Evolutionary conservation across 1,284 basidiomycete species (phyloP).

Genomic region (Rhodotorula sp.): DNA sequence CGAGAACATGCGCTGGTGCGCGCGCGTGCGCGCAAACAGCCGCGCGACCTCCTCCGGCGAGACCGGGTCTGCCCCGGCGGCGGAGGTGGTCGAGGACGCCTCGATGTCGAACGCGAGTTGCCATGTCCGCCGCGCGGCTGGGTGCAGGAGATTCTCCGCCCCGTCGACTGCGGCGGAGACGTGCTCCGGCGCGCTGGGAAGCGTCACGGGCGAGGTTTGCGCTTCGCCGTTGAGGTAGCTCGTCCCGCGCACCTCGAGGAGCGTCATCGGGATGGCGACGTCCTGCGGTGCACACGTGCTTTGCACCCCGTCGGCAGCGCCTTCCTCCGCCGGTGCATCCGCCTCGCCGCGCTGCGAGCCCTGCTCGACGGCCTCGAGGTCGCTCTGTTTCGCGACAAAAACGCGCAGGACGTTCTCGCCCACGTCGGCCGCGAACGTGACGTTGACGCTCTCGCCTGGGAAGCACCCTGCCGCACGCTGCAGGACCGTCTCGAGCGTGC

Average conservation of each 20-base stretch:
- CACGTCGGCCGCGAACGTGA: conserved; percentile 30
- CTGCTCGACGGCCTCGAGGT: conserved; percentile 4
- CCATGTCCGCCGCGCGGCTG: conserved; percentile 9
- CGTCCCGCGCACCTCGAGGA: conserved; percentile 36
- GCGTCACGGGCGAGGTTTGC: conserved; percentile 4
- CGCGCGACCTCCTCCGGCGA: conserved; percentile 6
- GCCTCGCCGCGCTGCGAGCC: neutral
- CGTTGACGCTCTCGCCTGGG: conserved; percentile 57
- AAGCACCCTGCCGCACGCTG: conserved; percentile 65
- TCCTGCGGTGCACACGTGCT: too few relatives aligned
- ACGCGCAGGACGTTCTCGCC: conserved; percentile 29
- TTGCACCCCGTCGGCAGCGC: too few relatives aligned
- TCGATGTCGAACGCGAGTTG: conserved; percentile 33
- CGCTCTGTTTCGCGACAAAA: conserved; percentile 27
- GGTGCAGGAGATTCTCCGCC: neutral
- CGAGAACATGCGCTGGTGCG: conserved; percentile 33
- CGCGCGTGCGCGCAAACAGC: conserved; percentile 16
- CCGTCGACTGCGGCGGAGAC: neutral
- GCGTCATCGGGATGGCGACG: conserved; percentile 20
- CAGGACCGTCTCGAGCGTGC: conserved; percentile 70
- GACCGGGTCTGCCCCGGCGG: neutral
- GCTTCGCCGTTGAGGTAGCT: conserved; percentile 36
- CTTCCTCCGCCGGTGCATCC: too few relatives aligned
- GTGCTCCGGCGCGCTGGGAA: neutral
- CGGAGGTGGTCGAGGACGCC: conserved; percentile 6